Percentiles rank a stretch among this genome's conserved stretches.
Conservation (phyloP, 345 rosid genomes). For the Bruguiera gymnorhiza region DNA sequence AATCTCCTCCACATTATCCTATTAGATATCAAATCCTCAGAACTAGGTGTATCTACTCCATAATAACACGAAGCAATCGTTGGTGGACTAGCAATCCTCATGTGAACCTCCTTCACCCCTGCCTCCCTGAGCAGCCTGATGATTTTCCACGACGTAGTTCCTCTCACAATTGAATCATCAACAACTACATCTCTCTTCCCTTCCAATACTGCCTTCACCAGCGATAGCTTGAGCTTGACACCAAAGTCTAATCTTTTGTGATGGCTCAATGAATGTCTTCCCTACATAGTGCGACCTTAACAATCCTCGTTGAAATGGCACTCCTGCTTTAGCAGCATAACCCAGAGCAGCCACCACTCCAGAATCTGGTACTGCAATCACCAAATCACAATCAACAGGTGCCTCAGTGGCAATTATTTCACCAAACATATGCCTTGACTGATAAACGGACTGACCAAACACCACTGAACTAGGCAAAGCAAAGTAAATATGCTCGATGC, state of each 20-base stretch:
- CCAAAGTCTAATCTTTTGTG: slow-evolving; percentile 94
- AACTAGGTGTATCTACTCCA: slow-evolving; percentile 95
- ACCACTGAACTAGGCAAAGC: slow-evolving; percentile 81
- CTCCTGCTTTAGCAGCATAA: slow-evolving; percentile 80
- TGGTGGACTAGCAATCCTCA: slow-evolving; percentile 97
- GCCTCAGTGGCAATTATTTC: slow-evolving; percentile 78
- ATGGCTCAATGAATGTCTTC: slow-evolving; percentile 90
- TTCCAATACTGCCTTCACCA: slow-evolving; percentile 73
- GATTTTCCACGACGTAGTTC: slow-evolving; percentile 86
- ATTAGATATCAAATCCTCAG: slow-evolving; percentile 87
- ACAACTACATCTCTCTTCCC: slow-evolving; percentile 94
- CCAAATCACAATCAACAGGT: slow-evolving; percentile 87
- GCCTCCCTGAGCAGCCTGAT: slow-evolving; percentile 83
- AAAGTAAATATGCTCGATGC: slow-evolving; percentile 93
- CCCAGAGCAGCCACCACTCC: slow-evolving; percentile 97
- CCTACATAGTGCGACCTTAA: slow-evolving; percentile 96
- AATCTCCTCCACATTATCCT: slow-evolving; percentile 80
- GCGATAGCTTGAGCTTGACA: slow-evolving; percentile 91
- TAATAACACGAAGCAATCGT: slow-evolving; percentile 78
- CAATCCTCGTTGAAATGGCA: slow-evolving; percentile 78
- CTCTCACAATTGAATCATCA: slow-evolving; percentile 93
- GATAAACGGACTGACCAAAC: slow-evolving; percentile 83
- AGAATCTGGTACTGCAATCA: slow-evolving; percentile 94
- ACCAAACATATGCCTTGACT: slow-evolving; percentile 65
- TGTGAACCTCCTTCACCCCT: slow-evolving; percentile 92